Evolutionary conservation across 2,329 filamentous ascomycete genomes (phyloP).

Genomic region (Aaosphaeria arxii): DNA sequence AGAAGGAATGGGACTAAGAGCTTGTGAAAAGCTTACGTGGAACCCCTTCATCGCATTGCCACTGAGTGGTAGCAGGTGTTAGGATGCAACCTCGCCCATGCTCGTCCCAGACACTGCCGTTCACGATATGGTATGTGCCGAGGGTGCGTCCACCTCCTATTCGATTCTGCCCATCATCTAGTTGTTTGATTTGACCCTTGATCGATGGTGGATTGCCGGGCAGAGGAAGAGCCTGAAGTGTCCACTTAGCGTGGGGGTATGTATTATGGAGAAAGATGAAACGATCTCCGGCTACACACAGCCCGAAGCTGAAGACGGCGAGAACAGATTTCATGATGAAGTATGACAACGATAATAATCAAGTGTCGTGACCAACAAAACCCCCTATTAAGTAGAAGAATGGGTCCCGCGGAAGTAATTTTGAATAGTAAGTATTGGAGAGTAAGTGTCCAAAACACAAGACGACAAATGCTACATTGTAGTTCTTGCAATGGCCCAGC

Average conservation of each 20-base stretch:
- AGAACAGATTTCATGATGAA: slow-evolving; percentile 1
- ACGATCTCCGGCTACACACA: background rate
- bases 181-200: slow-evolving; percentile 57
- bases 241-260: too few species aligned
- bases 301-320: background rate
- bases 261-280: too few species aligned
- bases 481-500: too few species aligned
- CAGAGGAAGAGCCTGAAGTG: too few species aligned
- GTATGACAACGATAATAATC: too few species aligned
- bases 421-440: too few species aligned
- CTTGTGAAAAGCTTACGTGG: slow-evolving; percentile 17
- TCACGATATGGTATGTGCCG: slow-evolving; percentile 55
- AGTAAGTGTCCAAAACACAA: too few species aligned
- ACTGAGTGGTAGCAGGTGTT: slow-evolving; percentile 57
- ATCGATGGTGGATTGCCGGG: slow-evolving; percentile 12
- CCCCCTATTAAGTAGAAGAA: too few species aligned
- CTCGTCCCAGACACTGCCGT: slow-evolving; percentile 50
- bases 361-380: too few species aligned
- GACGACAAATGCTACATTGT: too few species aligned
- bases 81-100: slow-evolving; percentile 61
- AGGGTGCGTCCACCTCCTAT: slow-evolving; percentile 50
- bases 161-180: slow-evolving; percentile 61
- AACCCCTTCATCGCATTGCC: slow-evolving; percentile 60
- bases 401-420: too few species aligned
- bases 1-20: background rate